Conservation (phyloP, 2,329 filamentous ascomycete genomes). For the Onygenales sp. region DNA sequence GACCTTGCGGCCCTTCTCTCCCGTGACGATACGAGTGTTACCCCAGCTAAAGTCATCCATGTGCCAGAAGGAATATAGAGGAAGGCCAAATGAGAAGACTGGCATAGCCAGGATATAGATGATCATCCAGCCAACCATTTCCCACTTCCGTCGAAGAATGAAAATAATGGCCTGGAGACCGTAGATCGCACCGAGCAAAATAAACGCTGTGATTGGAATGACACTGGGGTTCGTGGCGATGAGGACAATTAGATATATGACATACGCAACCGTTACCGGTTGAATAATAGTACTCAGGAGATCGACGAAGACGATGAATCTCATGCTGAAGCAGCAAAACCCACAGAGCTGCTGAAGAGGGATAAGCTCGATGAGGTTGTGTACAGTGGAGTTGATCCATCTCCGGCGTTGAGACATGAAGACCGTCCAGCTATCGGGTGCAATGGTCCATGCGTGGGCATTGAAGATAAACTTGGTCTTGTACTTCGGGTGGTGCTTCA, state of each 20-base stretch:
- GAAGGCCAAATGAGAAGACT: slow-evolving; percentile 81
- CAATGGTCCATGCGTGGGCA: slow-evolving; percentile 93
- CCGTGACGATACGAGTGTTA: slow-evolving; percentile 93
- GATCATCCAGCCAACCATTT: slow-evolving; percentile 99
- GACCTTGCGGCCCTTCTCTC: slow-evolving; percentile 85
- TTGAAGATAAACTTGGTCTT: slow-evolving; percentile 96
- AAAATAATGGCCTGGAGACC: slow-evolving; percentile 96
- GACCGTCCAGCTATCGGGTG: slow-evolving; percentile 84
- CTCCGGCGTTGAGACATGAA: slow-evolving; percentile 97
- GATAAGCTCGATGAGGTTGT: slow-evolving; percentile 94
- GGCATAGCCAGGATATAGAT: slow-evolving; percentile 87
- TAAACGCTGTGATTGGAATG: slow-evolving; percentile 76
- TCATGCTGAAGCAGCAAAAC: slow-evolving; percentile 99
- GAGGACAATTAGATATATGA: slow-evolving; percentile 77
- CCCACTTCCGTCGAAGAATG: slow-evolving; percentile 93
- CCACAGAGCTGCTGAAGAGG: slow-evolving; percentile 89
- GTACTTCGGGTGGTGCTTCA: slow-evolving; percentile 87
- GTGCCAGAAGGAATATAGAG: slow-evolving; percentile 94
- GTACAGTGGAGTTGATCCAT: slow-evolving; percentile 99
- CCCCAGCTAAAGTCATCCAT: slow-evolving; percentile 99
- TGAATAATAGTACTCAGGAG: slow-evolving; percentile 85
- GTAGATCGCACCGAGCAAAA: slow-evolving; percentile 90
- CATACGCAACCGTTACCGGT: slow-evolving; percentile 82
- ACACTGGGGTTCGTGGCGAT: slow-evolving; percentile 52
- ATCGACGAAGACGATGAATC: slow-evolving; percentile 93